A percentile compares a stretch with the other conserved stretches of the same genome.
Conservation (phyloP, 2,329 filamentous ascomycete species). For the Calonectria pauciramosa region DNA sequence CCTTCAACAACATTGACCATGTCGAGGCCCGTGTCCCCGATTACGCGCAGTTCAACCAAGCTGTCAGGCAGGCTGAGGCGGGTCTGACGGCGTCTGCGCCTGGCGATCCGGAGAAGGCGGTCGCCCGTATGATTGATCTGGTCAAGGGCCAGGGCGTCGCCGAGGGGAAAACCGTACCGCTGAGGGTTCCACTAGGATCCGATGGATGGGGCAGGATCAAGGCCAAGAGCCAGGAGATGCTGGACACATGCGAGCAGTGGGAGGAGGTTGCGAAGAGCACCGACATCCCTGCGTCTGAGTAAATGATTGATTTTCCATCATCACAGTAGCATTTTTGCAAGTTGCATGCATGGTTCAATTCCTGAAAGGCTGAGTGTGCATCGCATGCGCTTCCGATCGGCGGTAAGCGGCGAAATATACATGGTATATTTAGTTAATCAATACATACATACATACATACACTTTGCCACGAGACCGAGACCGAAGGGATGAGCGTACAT, state of each 20-base stretch:
- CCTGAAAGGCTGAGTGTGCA: neutral
- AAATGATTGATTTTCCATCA: neutral
- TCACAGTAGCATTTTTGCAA: no score
- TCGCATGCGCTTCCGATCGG: neutral
- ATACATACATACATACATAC: no score
- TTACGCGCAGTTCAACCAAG: conserved; percentile 50
- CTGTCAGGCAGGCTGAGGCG: conserved; percentile 35
- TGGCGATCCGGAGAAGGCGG: conserved; percentile 65
- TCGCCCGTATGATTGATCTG: conserved; percentile 66
- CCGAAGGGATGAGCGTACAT: neutral
- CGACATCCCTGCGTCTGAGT: conserved; percentile 45
- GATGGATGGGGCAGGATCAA: conserved; percentile 65
- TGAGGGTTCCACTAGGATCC: conserved; percentile 66
- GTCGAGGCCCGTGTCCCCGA: conserved; percentile 40
- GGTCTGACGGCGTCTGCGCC: conserved; percentile 52
- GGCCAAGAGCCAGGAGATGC: conserved; percentile 63
- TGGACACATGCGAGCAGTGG: conserved; percentile 63
- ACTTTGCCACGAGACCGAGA: neutral
- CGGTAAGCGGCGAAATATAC: neutral
- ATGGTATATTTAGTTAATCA: neutral
- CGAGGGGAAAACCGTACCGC: conserved; percentile 51
- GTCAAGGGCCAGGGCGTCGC: conserved; percentile 60
- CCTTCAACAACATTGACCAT: conserved; percentile 53
- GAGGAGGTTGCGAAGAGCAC: conserved; percentile 64
- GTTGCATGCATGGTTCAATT: neutral